Evolutionary conservation across 73 alveolate species (phyloP).

Genomic region (Breviolum minutum): DNA sequence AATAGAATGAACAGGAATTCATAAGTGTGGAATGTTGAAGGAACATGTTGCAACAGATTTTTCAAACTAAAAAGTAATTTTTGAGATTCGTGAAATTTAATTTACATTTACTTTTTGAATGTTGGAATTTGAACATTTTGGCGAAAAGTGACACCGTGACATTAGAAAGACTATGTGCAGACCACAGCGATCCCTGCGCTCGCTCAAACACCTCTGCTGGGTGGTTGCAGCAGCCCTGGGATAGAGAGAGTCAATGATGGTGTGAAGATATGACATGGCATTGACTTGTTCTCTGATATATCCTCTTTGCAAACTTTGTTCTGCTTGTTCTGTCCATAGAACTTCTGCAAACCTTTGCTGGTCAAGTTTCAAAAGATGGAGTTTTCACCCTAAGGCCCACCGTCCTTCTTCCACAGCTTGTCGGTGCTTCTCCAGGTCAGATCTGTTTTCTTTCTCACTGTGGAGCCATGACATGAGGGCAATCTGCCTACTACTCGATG

Average conservation of each 20-base stretch:
- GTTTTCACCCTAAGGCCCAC: not conserved
- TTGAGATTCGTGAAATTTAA: no score
- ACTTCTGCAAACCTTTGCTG: not conserved
- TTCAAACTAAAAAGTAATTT: no score
- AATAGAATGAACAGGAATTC: no score
- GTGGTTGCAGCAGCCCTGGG: constrained; percentile 19
- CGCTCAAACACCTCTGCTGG: constrained; percentile 64
- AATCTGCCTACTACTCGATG: no score
- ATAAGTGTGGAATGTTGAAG: no score
- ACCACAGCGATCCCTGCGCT: constrained; percentile 75
- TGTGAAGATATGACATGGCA: not conserved
- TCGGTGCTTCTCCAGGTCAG: constrained; percentile 36
- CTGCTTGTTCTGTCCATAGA: not conserved
- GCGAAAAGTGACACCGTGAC: no score
- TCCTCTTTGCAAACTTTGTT: not conserved
- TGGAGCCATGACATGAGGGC: no score
- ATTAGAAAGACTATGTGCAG: not conserved
- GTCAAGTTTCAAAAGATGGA: not conserved
- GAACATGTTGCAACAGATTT: no score
- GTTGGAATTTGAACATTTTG: no score
- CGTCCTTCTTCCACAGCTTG: constrained; percentile 74
- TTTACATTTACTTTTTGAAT: no score
- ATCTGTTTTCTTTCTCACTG: not conserved
- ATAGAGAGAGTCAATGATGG: not conserved
- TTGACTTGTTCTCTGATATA: no score